These are phyloP conservation scores for Coemansia sp. DNA, from an alignment of 192 early-diverging fungal genomes.

Conservation along the genomic window DNA sequence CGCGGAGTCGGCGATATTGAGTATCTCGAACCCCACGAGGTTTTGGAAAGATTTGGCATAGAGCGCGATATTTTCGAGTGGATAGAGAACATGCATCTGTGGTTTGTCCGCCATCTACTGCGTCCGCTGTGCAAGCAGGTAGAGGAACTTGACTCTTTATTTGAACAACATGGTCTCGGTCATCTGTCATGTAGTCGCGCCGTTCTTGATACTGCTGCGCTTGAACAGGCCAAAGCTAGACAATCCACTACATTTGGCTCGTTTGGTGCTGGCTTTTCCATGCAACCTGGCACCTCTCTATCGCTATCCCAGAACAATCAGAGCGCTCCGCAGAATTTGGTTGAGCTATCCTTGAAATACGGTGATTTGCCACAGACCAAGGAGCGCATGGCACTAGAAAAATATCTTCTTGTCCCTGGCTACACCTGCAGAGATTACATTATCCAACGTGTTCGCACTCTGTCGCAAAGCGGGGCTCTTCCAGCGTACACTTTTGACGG, in stretches of 20 bases:
- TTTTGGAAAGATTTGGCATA: slow-evolving; percentile 38
- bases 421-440: slow-evolving; percentile 43
- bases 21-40: slow-evolving; percentile 52
- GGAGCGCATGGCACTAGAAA: slow-evolving; percentile 55
- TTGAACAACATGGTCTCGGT: slow-evolving; percentile 43
- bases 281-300: slow-evolving; percentile 13
- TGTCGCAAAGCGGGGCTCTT: slow-evolving; percentile 45
- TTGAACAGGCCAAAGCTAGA: slow-evolving; percentile 34
- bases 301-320: slow-evolving; percentile 9
- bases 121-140: slow-evolving; percentile 49
- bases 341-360: slow-evolving; percentile 38
- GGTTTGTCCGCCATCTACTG: slow-evolving; percentile 54
- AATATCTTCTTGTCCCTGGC: slow-evolving; percentile 50
- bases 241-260: neutral
- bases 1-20: slow-evolving; percentile 27
- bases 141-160: slow-evolving; percentile 41
- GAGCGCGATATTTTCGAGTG: slow-evolving; percentile 43
- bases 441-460: slow-evolving; percentile 41
- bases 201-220: slow-evolving; percentile 28
- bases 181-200: slow-evolving; percentile 48
- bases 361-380: slow-evolving; percentile 44
- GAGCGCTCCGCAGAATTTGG: slow-evolving; percentile 37
- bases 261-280: slow-evolving; percentile 17
- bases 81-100: slow-evolving; percentile 52
- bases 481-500: slow-evolving; percentile 45